A percentile compares a stretch with the other conserved stretches of the same genome.
These are phyloP conservation scores for Trametes meyenii DNA, from an alignment of 768 basidiomycete species.

Conservation along the genomic window DNA sequence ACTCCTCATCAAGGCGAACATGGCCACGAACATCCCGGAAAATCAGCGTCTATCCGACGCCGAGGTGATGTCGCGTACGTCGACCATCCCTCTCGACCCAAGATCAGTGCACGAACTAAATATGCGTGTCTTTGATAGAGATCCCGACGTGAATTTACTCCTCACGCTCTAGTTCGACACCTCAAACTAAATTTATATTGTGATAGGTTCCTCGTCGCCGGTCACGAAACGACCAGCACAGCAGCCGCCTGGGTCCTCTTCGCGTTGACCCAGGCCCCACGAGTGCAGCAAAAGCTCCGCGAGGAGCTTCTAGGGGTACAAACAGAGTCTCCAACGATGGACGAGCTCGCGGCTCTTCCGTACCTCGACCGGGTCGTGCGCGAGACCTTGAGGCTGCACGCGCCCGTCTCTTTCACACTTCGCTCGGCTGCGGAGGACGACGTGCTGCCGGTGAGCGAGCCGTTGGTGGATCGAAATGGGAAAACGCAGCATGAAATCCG, in stretches of 20 bases:
- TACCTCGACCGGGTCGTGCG: constrained; percentile 70
- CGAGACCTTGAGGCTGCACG: constrained; percentile 58
- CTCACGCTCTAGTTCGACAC: not conserved
- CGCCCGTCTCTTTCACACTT: constrained; percentile 53
- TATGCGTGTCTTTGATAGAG: constrained; percentile 1
- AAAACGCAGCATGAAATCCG: constrained; percentile 21
- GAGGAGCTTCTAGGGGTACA: constrained; percentile 44
- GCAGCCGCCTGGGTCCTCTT: constrained; percentile 40
- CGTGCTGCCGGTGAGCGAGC: constrained; percentile 50
- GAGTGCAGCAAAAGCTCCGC: constrained; percentile 40
- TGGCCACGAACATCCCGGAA: constrained; percentile 58
- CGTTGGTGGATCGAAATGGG: constrained; percentile 28
- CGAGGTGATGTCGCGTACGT: constrained; percentile 59
- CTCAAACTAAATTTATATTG: not conserved
- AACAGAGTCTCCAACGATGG: constrained; percentile 58
- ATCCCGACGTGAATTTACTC: constrained; percentile 17
- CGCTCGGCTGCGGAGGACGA: constrained; percentile 48
- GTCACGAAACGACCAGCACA: constrained; percentile 44
- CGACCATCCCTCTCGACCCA: too few species aligned
- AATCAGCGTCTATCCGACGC: constrained; percentile 59
- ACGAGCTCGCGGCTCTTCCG: constrained; percentile 61
- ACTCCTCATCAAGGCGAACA: constrained; percentile 63
- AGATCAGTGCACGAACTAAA: constrained; percentile 35
- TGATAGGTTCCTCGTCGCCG: constrained; percentile 34
- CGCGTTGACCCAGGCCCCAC: constrained; percentile 39